phyloP scores from a whole-genome alignment of 441 rosid species.

The Daphne laureola region DNA sequence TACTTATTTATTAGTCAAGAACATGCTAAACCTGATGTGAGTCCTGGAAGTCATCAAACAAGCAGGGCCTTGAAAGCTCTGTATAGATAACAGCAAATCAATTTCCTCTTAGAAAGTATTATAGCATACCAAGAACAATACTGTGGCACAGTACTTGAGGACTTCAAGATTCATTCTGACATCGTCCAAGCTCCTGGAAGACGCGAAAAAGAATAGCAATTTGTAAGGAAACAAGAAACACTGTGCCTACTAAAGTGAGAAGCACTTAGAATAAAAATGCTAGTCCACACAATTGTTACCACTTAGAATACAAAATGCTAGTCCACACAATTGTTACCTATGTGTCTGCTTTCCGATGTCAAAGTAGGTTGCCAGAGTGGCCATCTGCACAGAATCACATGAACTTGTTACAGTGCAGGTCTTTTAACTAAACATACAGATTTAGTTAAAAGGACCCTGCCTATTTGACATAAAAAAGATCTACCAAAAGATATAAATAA shows the following conservation, averaged over 20 bases:
- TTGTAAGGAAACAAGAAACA: background rate
- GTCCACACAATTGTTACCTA: conserved; percentile 27
- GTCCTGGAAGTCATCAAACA: no score
- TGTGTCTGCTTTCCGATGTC: conserved; percentile 64
- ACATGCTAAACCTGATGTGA: no score
- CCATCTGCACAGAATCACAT: conserved; percentile 41
- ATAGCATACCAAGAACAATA: conserved; percentile 34
- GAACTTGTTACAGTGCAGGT: no score
- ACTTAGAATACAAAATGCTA: no score
- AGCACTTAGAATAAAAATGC: conserved; percentile 3
- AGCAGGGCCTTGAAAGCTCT: no score
- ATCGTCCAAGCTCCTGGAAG: conserved; percentile 36
- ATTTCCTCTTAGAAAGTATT: background rate
- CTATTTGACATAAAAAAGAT: no score
- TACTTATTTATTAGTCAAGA: no score
- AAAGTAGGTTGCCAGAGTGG: conserved; percentile 72
- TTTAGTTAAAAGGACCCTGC: no score
- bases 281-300: conserved; percentile 23
- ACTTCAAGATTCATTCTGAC: conserved; percentile 45
- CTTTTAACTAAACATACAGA: no score
- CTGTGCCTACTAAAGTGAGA: conserved; percentile 3
- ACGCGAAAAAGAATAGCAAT: no score
- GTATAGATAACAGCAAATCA: no score
- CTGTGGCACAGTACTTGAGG: conserved; percentile 40
- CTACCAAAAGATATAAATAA: no score